Evolutionary conservation across 2,329 filamentous ascomycete genomes (phyloP).

Genomic region (Colletotrichum sp.): DNA sequence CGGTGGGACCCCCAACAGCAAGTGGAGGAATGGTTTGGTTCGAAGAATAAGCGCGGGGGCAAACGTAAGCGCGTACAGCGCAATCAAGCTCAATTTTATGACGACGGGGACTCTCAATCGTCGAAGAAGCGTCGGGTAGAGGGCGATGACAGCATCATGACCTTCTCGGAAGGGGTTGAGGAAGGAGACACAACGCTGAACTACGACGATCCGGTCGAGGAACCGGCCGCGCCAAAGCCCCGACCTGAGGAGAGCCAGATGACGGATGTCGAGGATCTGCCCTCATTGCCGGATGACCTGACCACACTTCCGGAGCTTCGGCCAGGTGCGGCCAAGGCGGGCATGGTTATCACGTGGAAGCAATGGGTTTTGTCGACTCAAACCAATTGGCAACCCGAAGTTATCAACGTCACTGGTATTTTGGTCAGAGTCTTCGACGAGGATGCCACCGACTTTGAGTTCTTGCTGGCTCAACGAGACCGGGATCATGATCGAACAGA

Average conservation of each 20-base stretch:
- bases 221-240: slow-evolving; percentile 25
- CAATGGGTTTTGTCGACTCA: slow-evolving; percentile 64
- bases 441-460: slow-evolving; percentile 55
- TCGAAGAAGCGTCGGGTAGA: slow-evolving; percentile 17
- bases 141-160: background rate
- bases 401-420: slow-evolving; percentile 69
- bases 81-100: slow-evolving; percentile 44
- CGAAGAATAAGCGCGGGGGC: slow-evolving; percentile 39
- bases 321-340: slow-evolving; percentile 52
- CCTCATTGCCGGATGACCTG: slow-evolving; percentile 63
- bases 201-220: slow-evolving; percentile 37
- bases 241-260: slow-evolving; percentile 45
- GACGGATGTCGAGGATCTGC: slow-evolving; percentile 64
- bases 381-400: slow-evolving; percentile 69
- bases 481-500: slow-evolving; percentile 59
- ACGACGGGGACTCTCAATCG: slow-evolving; percentile 27
- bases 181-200: slow-evolving; percentile 41
- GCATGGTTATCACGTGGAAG: slow-evolving; percentile 74
- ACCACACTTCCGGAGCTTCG: slow-evolving; percentile 55
- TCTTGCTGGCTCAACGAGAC: slow-evolving; percentile 75
- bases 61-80: slow-evolving; percentile 56
- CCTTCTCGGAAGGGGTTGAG: slow-evolving; percentile 5
- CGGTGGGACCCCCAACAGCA: slow-evolving; percentile 84
- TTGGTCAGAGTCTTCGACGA: slow-evolving; percentile 60
- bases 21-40: slow-evolving; percentile 35